These are phyloP conservation scores for Hymenoscyphus occultus DNA, from an alignment of 2,329 filamentous ascomycete species.

Conservation along the genomic window DNA sequence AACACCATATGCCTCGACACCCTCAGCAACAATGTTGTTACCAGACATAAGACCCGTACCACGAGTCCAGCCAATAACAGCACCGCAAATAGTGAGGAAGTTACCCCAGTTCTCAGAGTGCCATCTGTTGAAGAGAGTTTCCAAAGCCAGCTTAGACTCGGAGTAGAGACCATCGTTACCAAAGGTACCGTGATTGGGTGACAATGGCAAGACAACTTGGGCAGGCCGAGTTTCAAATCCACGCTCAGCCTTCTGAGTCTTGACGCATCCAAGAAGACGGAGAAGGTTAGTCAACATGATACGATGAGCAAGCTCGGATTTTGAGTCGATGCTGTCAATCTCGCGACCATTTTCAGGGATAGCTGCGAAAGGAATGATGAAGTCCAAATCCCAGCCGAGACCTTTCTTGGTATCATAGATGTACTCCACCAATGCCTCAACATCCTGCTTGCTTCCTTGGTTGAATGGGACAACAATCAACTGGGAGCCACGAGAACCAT, in stretches of 20 bases:
- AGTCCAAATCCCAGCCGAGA: slow-evolving; percentile 97
- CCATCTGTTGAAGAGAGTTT: slow-evolving; percentile 98
- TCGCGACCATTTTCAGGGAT: slow-evolving; percentile 97
- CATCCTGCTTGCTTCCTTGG: slow-evolving; percentile 96
- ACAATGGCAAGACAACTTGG: slow-evolving; percentile 92
- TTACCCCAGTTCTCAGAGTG: slow-evolving; percentile 96
- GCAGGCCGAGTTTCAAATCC: slow-evolving; percentile 94
- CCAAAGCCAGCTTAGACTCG: slow-evolving; percentile 93
- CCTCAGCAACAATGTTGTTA: slow-evolving; percentile 96
- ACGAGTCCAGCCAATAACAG: slow-evolving; percentile 98
- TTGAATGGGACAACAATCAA: slow-evolving; percentile 99
- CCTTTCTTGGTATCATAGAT: slow-evolving; percentile 97
- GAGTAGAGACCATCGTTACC: slow-evolving; percentile 97
- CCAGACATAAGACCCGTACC: slow-evolving; percentile 96
- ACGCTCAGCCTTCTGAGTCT: slow-evolving; percentile 81
- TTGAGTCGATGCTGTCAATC: slow-evolving; percentile 94
- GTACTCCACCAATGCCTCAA: slow-evolving; percentile 90
- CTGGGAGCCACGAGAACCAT: slow-evolving; percentile 89
- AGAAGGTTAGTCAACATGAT: slow-evolving; percentile 99
- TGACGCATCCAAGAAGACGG: slow-evolving; percentile 85
- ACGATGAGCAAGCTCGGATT: slow-evolving; percentile 94
- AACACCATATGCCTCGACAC: slow-evolving; percentile 92
- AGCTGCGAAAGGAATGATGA: slow-evolving; percentile 91
- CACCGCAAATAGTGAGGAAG: slow-evolving; percentile 97
- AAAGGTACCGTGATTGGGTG: slow-evolving; percentile 97